phyloP scores from a whole-genome alignment of 768 basidiomycete genomes.

The Hericium alpestre region DNA sequence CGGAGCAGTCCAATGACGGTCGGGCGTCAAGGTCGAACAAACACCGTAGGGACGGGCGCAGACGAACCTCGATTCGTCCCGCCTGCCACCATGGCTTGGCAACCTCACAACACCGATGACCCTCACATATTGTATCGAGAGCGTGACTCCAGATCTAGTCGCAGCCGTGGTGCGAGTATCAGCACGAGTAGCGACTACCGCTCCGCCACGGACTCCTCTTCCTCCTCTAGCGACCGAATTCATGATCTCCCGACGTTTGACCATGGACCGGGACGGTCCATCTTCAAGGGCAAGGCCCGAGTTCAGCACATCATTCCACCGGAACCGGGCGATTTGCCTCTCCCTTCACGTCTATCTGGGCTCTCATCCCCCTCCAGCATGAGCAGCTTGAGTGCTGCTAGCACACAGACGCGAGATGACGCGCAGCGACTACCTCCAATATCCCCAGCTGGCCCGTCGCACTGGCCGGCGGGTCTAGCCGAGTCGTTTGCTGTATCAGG shows the following conservation, averaged over 20 bases:
- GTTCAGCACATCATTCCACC: slow-evolving; percentile 21
- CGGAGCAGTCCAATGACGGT: slow-evolving; percentile 25
- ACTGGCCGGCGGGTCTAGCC: slow-evolving; percentile 10
- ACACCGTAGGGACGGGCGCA: neutral
- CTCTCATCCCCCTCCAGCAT: slow-evolving; percentile 12
- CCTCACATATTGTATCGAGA: slow-evolving; percentile 25
- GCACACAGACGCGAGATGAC: slow-evolving; percentile 2
- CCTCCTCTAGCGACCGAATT: slow-evolving; percentile 47
- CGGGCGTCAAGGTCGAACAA: slow-evolving; percentile 4
- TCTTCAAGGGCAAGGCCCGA: slow-evolving; percentile 16
- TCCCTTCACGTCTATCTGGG: slow-evolving; percentile 19
- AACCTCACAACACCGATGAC: slow-evolving; percentile 13
- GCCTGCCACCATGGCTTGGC: slow-evolving; percentile 2
- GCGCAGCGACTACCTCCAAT: neutral
- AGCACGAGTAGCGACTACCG: slow-evolving; percentile 35
- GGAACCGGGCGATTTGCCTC: slow-evolving; percentile 18
- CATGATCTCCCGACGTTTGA: slow-evolving; percentile 16
- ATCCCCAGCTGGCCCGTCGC: neutral
- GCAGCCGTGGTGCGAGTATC: slow-evolving; percentile 47
- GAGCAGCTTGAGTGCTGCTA: neutral
- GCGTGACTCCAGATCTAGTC: slow-evolving; percentile 30
- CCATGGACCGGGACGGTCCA: neutral
- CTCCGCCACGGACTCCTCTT: slow-evolving; percentile 27
- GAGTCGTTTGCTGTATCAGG: slow-evolving; percentile 8
- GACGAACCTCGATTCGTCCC: slow-evolving; percentile 3